These are phyloP conservation scores for Lentinula novae-zelandiae DNA, from an alignment of 1,284 basidiomycete genomes.

Conservation along the genomic window DNA sequence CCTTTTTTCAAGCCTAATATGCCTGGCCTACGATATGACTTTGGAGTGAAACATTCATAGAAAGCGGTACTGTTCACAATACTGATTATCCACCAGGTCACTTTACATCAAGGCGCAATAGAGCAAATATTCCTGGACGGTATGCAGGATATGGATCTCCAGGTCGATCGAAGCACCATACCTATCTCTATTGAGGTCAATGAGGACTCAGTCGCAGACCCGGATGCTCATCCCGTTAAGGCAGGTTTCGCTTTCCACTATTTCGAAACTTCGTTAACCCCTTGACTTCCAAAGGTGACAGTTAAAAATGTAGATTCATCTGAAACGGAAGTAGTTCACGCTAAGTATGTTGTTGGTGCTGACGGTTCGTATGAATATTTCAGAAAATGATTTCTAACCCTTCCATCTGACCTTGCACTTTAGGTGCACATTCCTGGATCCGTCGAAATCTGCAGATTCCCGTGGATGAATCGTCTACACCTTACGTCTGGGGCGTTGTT, in stretches of 20 bases:
- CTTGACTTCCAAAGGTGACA: no score
- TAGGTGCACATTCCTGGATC: neutral
- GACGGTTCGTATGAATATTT: neutral
- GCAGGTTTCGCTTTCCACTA: neutral
- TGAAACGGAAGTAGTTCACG: neutral
- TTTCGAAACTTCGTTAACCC: no score
- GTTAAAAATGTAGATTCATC: neutral
- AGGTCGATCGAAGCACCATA: neutral
- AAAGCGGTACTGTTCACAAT: no score
- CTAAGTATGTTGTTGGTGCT: constrained; percentile 4
- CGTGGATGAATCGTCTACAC: neutral
- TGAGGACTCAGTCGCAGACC: neutral
- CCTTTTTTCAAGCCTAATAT: no score
- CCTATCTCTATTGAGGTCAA: neutral
- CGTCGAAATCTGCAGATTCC: neutral
- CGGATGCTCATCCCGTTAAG: neutral
- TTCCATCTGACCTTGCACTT: neutral
- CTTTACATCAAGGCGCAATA: neutral
- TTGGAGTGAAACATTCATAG: no score
- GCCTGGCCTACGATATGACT: no score
- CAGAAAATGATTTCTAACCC: neutral
- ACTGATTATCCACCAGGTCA: neutral
- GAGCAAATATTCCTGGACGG: neutral
- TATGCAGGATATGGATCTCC: neutral
- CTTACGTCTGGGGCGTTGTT: neutral